Percentiles rank a stretch among this genome's conserved stretches.
Evolutionary conservation across 1,284 basidiomycete genomes (phyloP).

Genomic region (Rhodotorula sp.): DNA sequence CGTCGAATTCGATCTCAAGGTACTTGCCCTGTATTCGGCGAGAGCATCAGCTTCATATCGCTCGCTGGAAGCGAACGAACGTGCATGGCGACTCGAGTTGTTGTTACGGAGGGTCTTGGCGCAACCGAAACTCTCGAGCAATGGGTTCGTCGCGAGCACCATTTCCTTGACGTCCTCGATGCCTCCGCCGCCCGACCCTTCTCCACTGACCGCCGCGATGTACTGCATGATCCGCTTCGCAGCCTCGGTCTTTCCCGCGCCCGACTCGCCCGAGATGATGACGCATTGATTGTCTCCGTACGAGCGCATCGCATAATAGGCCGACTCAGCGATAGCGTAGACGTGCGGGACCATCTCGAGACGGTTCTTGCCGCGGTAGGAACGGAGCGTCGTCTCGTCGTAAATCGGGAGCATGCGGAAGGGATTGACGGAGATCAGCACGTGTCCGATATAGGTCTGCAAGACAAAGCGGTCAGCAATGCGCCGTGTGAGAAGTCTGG

Average conservation of each 20-base stretch:
- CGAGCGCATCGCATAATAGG: constrained; percentile 99
- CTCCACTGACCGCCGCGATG: constrained; percentile 86
- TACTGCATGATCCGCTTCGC: constrained; percentile 99
- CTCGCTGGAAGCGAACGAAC: constrained; percentile 46
- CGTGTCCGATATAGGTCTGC: constrained; percentile 91
- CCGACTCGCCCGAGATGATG: constrained; percentile 98
- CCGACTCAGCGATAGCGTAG: constrained; percentile 92
- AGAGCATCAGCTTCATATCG: too few relatives aligned
- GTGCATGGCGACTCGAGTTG: constrained; percentile 94
- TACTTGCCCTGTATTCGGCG: constrained; percentile 78
- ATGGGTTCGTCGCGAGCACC: constrained; percentile 98
- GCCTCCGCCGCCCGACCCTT: constrained; percentile 39
- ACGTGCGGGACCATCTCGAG: constrained; percentile 98
- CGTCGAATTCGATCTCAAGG: constrained; percentile 98
- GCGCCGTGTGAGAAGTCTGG: too few relatives aligned
- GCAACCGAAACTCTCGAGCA: constrained; percentile 97
- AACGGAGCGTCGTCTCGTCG: constrained; percentile 77
- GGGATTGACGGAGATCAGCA: constrained; percentile 97
- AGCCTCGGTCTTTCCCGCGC: constrained; percentile 95
- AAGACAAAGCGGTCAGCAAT: background rate
- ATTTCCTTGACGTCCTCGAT: constrained; percentile 99
- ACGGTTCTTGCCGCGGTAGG: constrained; percentile 95
- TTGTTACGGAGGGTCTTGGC: constrained; percentile 99
- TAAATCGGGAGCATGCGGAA: constrained; percentile 88
- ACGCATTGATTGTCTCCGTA: constrained; percentile 99